A percentile compares a stretch with the other conserved stretches of the same genome.
Evolutionary conservation across 305 asterid genomes (phyloP).

Genomic region (Nicotiana rustica): DNA sequence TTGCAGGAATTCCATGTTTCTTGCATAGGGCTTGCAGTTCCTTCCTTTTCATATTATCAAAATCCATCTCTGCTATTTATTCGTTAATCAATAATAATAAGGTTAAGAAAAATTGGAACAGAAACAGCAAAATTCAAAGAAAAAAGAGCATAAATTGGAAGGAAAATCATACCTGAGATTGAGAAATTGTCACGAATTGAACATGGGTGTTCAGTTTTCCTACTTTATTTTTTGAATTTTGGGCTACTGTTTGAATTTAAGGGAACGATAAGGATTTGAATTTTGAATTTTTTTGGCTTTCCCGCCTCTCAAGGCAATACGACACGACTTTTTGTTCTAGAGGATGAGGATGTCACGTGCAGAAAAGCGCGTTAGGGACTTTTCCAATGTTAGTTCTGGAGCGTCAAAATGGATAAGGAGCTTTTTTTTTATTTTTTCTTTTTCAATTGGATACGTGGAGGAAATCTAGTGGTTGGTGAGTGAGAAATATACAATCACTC

Average conservation of each 20-base stretch:
- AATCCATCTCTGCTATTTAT: slow-evolving; percentile 53
- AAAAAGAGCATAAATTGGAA: neutral
- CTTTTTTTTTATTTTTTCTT: neutral
- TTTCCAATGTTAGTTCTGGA: neutral
- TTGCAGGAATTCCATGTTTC: slow-evolving; percentile 69
- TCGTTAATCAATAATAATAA: neutral
- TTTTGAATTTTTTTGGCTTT: slow-evolving; percentile 44
- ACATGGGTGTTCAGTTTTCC: slow-evolving; percentile 4
- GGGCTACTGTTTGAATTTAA: slow-evolving; percentile 23
- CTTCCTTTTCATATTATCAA: slow-evolving; percentile 62
- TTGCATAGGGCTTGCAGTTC: slow-evolving; percentile 71
- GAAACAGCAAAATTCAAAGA: neutral
- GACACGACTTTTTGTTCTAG: neutral
- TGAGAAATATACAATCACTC: neutral
- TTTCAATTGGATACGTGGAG: neutral
- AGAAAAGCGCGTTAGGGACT: neutral
- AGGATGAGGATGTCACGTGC: neutral
- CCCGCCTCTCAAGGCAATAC: slow-evolving; percentile 42
- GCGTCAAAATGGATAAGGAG: neutral
- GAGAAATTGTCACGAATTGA: neutral
- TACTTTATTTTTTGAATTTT: slow-evolving; percentile 7
- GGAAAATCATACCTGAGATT: slow-evolving; percentile 20
- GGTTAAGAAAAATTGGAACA: neutral
- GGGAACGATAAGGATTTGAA: slow-evolving; percentile 44
- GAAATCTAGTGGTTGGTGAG: neutral